A percentile compares a stretch with the other conserved stretches of the same genome.
Evolutionary conservation across 2,329 filamentous ascomycete genomes (phyloP).

Genomic region (Aspergillus uvarum): DNA sequence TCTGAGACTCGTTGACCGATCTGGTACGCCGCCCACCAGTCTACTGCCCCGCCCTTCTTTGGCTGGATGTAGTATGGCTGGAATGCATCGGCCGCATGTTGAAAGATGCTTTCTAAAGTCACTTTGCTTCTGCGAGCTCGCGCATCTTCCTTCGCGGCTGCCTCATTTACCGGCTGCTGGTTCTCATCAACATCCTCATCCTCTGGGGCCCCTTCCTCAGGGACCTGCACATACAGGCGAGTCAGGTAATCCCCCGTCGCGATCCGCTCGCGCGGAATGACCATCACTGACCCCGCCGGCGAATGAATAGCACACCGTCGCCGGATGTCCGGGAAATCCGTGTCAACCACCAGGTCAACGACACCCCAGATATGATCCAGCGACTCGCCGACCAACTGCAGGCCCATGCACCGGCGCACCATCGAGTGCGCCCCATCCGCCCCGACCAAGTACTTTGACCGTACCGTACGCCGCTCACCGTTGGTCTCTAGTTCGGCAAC

Average conservation of each 20-base stretch:
- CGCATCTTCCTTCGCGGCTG: conserved; percentile 55
- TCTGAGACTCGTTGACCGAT: conserved; percentile 66
- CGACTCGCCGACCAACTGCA: conserved; percentile 63
- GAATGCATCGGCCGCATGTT: conserved; percentile 64
- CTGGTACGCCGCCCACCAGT: conserved; percentile 76
- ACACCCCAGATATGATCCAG: conserved; percentile 74
- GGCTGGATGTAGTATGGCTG: conserved; percentile 67
- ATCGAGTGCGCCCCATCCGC: conserved; percentile 70
- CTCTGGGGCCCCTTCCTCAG: conserved; percentile 31
- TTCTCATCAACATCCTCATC: conserved; percentile 22
- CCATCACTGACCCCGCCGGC: conserved; percentile 71
- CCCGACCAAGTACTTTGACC: conserved; percentile 69
- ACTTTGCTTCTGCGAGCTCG: conserved; percentile 64
- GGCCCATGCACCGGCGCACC: conserved; percentile 56
- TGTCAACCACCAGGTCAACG: conserved; percentile 70
- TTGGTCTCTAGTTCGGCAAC: conserved; percentile 34
- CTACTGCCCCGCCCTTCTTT: conserved; percentile 55
- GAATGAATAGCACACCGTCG: conserved; percentile 78
- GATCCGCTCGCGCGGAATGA: conserved; percentile 69
- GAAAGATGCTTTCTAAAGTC: conserved; percentile 63
- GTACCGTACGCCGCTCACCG: conserved; percentile 43
- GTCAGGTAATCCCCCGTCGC: conserved; percentile 64
- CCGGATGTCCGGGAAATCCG: conserved; percentile 76
- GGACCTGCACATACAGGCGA: conserved; percentile 61
- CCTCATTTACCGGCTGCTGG: conserved; percentile 13